A percentile compares a stretch with the other conserved stretches of the same genome.
phyloP scores from a whole-genome alignment of 495 filamentous ascomycete species.

The Evansstolkia leycettana region DNA sequence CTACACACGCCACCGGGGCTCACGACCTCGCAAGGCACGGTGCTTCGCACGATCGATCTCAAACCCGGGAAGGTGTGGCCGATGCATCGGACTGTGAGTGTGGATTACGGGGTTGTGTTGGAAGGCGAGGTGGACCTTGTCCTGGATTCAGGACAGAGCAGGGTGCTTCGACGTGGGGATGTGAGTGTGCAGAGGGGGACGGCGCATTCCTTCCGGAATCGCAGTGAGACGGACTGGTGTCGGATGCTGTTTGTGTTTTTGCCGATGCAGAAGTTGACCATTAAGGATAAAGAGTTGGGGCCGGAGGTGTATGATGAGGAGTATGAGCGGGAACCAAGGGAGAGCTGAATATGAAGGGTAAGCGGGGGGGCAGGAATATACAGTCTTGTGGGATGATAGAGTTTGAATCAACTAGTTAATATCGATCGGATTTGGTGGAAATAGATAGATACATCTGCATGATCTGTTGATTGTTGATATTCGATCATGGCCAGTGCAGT shows the following conservation, averaged over 20 bases:
- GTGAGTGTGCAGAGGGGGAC: slow-evolving; percentile 53
- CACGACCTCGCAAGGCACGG: slow-evolving; percentile 21
- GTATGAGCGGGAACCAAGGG: slow-evolving; percentile 1
- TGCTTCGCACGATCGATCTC: slow-evolving; percentile 44
- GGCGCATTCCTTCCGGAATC: slow-evolving; percentile 54
- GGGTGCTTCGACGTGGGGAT: slow-evolving; percentile 54
- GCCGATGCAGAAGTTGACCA: slow-evolving; percentile 6
- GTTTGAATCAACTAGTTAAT: no score
- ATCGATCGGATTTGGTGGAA: no score
- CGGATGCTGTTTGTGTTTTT: slow-evolving; percentile 40
- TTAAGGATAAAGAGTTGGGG: slow-evolving; percentile 5
- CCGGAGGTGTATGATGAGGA: slow-evolving; percentile 1
- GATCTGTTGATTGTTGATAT: no score
- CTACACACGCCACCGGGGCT: slow-evolving; percentile 21
- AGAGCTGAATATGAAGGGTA: neutral
- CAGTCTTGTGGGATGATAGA: no score
- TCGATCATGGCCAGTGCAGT: no score
- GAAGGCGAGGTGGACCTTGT: slow-evolving; percentile 69
- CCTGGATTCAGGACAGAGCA: slow-evolving; percentile 46
- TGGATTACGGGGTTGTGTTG: slow-evolving; percentile 62
- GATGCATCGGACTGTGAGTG: slow-evolving; percentile 57
- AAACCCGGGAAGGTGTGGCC: slow-evolving; percentile 52
- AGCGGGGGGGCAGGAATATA: no score
- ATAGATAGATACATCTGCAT: no score
- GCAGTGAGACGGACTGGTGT: slow-evolving; percentile 35